Base-by-base conservation (phyloP, 192 early-diverging fungal species). In the Backusella circina region DNA sequence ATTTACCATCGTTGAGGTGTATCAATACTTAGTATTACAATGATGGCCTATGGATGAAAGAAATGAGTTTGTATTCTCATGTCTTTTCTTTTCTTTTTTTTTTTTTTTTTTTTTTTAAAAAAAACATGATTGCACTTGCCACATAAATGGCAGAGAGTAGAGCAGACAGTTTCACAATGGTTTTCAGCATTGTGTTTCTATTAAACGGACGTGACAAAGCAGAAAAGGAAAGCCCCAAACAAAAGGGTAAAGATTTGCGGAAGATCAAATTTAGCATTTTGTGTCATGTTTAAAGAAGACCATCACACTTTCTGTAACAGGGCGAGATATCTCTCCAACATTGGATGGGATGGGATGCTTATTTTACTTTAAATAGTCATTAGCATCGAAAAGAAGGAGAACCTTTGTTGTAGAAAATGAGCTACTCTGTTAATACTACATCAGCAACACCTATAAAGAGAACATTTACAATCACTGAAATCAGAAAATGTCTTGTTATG, bases 1-100 rank as follows among this genome's bases (percentile, higher is more conserved):
- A 72, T 70, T 18, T 77, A 77, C 76, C 68, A 71, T 44, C 76
- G 54, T 36, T 77, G 76, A 33, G 76, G 76, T 7, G 65, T 71
- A n/a, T 70, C 69, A 66, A 77, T 54, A 33, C 70, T 72, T 26
- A 77, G 38, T 1, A 77, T 10, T 13, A 30, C 15, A 5, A 77
- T 21, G 30, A 77, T 64, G 15, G 64, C 70, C 76, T 77, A 54
- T 3, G 39, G 18, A 21, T 33, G 44, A 47, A 18, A 66, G 16
- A 31, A 31, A 38, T 38, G 9, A 68, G 36, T 13, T n/a, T 68
- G 18, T n/a, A 10, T 33, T 33, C 30, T 16, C 15, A n/a, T 67
- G 18, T 38, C 8, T n/a, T 23, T n/a, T n/a, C n/a, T n/a, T n/a
- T n/a, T n/a, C n/a, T n/a, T n/a, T n/a, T n/a, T n/a, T n/a, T n/a